Evolutionary conservation across 805 yeast genomes (phyloP).

Genomic region (Lipomyces sp.): DNA sequence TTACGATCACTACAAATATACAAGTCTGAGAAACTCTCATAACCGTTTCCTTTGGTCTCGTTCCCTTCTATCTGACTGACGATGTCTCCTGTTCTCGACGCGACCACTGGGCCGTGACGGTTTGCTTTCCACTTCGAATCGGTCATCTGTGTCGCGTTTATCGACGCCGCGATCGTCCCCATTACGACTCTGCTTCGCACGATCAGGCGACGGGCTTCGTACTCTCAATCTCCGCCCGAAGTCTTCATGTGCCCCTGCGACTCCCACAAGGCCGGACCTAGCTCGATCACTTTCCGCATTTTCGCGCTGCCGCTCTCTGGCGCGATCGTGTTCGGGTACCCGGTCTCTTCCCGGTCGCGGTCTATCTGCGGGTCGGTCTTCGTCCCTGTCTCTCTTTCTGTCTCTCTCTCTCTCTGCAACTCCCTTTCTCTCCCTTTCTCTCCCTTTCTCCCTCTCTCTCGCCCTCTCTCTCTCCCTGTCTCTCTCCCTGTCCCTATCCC

Average conservation of each 20-base stretch:
- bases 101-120: not conserved
- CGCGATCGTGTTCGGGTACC: slow-evolving; percentile 7
- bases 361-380: not conserved
- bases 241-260: not conserved
- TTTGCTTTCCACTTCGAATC: not conserved
- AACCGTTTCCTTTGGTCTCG: not conserved
- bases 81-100: slow-evolving; percentile 8
- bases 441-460: no score
- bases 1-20: not conserved
- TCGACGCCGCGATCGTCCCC: not conserved
- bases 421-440: no score
- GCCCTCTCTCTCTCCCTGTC: no score
- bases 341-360: not conserved
- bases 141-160: not conserved
- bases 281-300: slow-evolving; percentile 2
- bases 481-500: no score
- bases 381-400: not conserved
- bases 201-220: slow-evolving; percentile 9
- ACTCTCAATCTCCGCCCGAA: slow-evolving; percentile 6
- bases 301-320: slow-evolving; percentile 19
- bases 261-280: not conserved
- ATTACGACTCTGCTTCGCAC: not conserved
- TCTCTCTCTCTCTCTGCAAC: no score
- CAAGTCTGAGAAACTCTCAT: not conserved
- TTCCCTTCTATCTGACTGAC: not conserved